A percentile compares a stretch with the other conserved stretches of the same genome.
Evolutionary conservation across 1,284 basidiomycete species (phyloP).

Genomic region (Apiotrichum gracile): DNA sequence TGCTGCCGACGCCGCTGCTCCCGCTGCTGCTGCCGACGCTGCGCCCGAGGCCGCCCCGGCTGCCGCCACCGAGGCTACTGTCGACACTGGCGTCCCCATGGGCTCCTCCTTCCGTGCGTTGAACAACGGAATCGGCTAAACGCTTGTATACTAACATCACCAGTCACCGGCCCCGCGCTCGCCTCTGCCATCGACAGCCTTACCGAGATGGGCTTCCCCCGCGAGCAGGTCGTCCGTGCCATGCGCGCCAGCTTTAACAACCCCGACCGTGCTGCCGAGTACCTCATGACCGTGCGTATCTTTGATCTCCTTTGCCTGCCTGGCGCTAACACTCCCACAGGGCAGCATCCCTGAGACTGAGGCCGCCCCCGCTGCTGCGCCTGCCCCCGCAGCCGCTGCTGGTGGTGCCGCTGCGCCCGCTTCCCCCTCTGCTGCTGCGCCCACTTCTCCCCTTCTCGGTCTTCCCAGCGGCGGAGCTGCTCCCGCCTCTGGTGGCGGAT

Average conservation of each 20-base stretch:
- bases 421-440: conserved; percentile 48
- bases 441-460: conserved; percentile 40
- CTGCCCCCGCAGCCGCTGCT: conserved; percentile 6
- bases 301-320: background rate
- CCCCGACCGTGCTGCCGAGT: conserved; percentile 95
- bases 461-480: conserved; percentile 43
- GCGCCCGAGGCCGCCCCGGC: conserved; percentile 29
- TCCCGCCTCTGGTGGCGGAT: conserved; percentile 41
- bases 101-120: conserved; percentile 39
- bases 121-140: too few species aligned
- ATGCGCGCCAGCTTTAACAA: conserved; percentile 96
- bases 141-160: background rate
- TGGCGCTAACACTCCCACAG: conserved; percentile 14
- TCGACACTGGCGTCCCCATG: conserved; percentile 10
- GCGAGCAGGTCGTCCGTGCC: conserved; percentile 78
- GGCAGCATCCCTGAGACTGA: conserved; percentile 40
- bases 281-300: conserved; percentile 76
- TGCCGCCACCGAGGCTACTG: conserved; percentile 1
- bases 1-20: conserved; percentile 28
- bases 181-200: conserved; percentile 73
- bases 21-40: conserved; percentile 27
- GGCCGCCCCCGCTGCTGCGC: conserved; percentile 2
- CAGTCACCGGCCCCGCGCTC: conserved; percentile 65
- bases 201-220: conserved; percentile 90
- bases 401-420: background rate